These are phyloP conservation scores for Parastagonospora avenae DNA, from an alignment of 2,329 filamentous ascomycete species.

Conservation along the genomic window DNA sequence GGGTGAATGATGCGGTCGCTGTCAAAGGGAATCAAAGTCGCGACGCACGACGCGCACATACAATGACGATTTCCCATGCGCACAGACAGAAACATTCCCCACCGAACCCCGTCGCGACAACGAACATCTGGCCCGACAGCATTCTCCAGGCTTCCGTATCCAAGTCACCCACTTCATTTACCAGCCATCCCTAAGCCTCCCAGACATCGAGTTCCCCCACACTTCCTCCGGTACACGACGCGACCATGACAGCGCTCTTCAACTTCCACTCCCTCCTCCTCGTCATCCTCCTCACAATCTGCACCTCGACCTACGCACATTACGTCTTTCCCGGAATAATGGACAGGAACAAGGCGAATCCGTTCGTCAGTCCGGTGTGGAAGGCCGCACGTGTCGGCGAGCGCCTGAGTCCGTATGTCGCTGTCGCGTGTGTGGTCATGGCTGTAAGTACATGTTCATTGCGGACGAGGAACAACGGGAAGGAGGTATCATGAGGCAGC, in stretches of 20 bases:
- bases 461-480: not conserved
- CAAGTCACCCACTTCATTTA: not conserved
- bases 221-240: not conserved
- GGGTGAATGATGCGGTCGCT: not conserved
- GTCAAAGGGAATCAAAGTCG: not conserved
- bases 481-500: not conserved
- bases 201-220: not conserved
- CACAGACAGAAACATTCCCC: constrained; percentile 11
- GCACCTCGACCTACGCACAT: constrained; percentile 93
- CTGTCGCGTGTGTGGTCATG: constrained; percentile 91
- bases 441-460: constrained; percentile 63
- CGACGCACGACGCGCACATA: not conserved
- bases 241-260: constrained; percentile 81
- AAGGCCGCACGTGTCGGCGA: constrained; percentile 93
- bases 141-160: not conserved
- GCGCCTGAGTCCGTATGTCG: constrained; percentile 91
- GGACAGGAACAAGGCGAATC: constrained; percentile 87
- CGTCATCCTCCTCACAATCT: constrained; percentile 92
- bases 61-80: constrained; percentile 15
- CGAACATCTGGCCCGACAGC: not conserved
- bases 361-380: constrained; percentile 88
- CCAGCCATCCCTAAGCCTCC: too few relatives aligned
- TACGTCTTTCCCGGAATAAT: constrained; percentile 87
- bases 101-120: not conserved
- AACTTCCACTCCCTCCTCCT: constrained; percentile 97